Percentiles rank a stretch among this genome's conserved stretches.
Conservation (phyloP, 2,329 filamentous ascomycete species). For the Polychaeton citri region DNA sequence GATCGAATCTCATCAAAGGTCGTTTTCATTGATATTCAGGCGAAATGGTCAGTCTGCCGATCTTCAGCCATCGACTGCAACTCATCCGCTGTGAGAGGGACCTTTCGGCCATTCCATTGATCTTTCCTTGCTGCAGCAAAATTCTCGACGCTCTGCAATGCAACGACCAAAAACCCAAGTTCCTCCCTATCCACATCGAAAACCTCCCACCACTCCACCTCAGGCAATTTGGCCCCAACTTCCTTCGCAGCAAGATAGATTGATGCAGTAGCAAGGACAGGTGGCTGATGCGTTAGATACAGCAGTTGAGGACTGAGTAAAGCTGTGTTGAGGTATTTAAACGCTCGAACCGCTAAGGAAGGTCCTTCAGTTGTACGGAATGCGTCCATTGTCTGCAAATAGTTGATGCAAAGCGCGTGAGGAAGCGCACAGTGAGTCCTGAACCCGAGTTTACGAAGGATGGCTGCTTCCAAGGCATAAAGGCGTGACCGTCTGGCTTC, state of each 20-base stretch:
- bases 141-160: constrained; percentile 62
- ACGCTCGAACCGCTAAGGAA: constrained; percentile 48
- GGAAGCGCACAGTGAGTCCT: constrained; percentile 76
- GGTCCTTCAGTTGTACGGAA: constrained; percentile 32
- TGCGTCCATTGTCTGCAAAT: constrained; percentile 77
- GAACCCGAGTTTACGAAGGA: constrained; percentile 66
- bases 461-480: constrained; percentile 60
- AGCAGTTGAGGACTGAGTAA: constrained; percentile 78
- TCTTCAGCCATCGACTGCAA: constrained; percentile 30
- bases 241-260: constrained; percentile 84
- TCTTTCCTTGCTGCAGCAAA: constrained; percentile 50
- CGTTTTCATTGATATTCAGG: neutral
- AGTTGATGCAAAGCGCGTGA: constrained; percentile 77
- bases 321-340: constrained; percentile 75
- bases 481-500: constrained; percentile 50
- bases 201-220: constrained; percentile 90
- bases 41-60: neutral
- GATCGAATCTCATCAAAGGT: neutral
- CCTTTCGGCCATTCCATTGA: constrained; percentile 36
- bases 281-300: constrained; percentile 84
- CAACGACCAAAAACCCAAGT: constrained; percentile 82
- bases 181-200: constrained; percentile 94
- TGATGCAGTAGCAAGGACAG: constrained; percentile 70
- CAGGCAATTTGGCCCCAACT: constrained; percentile 61
- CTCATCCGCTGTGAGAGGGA: constrained; percentile 45